Evolutionary conservation across 2,329 filamentous ascomycete genomes (phyloP), one percentile per base, ranked within the genome.

Genomic region (Alternaria novae-zelandiae): DNA sequence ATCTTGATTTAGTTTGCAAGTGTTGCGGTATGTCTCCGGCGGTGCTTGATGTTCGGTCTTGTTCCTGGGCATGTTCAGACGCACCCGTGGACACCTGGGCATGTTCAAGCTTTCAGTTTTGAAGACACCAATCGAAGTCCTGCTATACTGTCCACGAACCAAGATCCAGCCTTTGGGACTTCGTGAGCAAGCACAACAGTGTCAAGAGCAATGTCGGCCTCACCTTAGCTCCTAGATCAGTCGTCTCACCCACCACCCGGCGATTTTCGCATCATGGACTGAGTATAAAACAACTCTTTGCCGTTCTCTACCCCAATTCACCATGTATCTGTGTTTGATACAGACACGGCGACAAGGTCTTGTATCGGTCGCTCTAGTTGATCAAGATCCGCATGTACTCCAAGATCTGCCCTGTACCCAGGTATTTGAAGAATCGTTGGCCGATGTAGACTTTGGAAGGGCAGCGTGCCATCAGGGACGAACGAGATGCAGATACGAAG

Each of bases 111-210:
- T 41, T 41, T 41, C 36, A 41, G 36, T 28, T 28, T 26, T 26
- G 9, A 26, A 26, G 9, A 26, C 25, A 26, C 25, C 25, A 26
- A 26, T 26, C 25, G 25, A 26, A 26, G 25, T 26, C 25, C 25
- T 26, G 25, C 25, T 26, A 41, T 41, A 41, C 36, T 17, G 5
- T 17, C 36, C 36, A n/a, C 36, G 2, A 41, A 41, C 36, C 36
- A 1, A 17, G 0, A 17, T 10, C 5, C 0, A 41, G 36, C n/a
- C n/a, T 41, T 9, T n/a, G 1, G 5, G 5, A 5, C 4, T 17
- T 41, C n/a, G n/a, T 41, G 36, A 41, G 36, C 36, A 41, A 2
- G 5, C 36, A 10, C 15, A 41, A 41, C 13, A 41, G 3, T 11
- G 17, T 41, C 36, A 41, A 41, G 36, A 41, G 36, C 36, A 41